Base-by-base conservation (phyloP, 2,329 filamentous ascomycete genomes). In the Talaromyces sp. region DNA sequence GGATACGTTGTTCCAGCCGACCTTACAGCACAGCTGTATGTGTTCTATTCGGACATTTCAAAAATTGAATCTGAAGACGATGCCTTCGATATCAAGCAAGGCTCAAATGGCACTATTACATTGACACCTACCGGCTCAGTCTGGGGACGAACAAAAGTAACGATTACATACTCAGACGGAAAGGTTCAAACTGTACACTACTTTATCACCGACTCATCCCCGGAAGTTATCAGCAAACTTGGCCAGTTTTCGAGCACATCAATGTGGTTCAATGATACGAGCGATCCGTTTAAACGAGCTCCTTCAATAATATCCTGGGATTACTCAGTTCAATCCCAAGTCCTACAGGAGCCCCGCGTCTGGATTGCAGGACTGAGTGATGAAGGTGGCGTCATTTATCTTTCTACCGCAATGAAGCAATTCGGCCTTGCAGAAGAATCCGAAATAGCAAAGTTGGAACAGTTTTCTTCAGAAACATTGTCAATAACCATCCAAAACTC, bases 311-410 rank as follows among this genome's bases (percentile, higher is more conserved):
- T 86, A 68, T 79, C 77, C 0, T 86, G 84, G 55, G 82, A 86
- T 60, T 60, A 66, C 35, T 64, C 67, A 11, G 56, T 59, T 6
- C 56, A 67, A 16, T 57, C 60, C 7, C 65, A 68, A n/a, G 72
- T 76, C 9, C 53, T 79, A 69, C 63, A 82, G 76, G 66, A 75
- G 4, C 46, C 49, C 1, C 75, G 83, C 1, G 82, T 77, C 6
- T 86, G 83, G 83, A 79, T 86, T 4, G 77, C 82, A 0, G 83
- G 83, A 0, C 72, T 86, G 0, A 84, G 81, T 50, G 83, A 86
- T 51, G 83, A 86, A 67, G 83, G 75, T 0, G 83, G 83, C 1
- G 79, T 80, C 1, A 78, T 82, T 0, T 85, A 79, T 55, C 74
- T 85, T 0, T 80, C 82, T 0, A 79, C 80, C 0, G 70, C 77